Conservation (phyloP, 805 yeast species). For the Naumovozyma dairenensis region DNA sequence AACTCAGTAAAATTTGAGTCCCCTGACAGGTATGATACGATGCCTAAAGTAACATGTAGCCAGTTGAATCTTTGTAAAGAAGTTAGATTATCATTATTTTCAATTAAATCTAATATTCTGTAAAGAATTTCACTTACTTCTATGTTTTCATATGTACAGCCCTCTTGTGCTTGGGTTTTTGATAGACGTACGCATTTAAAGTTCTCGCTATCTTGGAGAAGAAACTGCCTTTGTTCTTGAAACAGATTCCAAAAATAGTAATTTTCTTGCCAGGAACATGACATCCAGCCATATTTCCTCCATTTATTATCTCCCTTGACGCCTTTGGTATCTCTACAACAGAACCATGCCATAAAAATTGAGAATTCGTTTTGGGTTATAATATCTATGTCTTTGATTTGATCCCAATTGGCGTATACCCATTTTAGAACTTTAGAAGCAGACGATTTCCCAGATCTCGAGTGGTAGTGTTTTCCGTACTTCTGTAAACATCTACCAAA, state of each 20-base stretch:
- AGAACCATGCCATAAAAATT: conserved; percentile 37
- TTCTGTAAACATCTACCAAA: conserved; percentile 44
- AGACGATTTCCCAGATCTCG: conserved; percentile 23
- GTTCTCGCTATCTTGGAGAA: conserved; percentile 3
- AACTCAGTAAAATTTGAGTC: conserved; percentile 9
- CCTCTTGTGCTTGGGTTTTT: not conserved
- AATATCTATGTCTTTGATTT: conserved; percentile 9
- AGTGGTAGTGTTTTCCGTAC: conserved; percentile 29
- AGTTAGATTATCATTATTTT: conserved; percentile 1
- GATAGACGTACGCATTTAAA: not conserved
- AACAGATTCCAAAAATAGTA: conserved; percentile 7
- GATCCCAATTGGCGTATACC: conserved; percentile 40
- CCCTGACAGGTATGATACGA: conserved; percentile 8
- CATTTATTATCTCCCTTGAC: not conserved
- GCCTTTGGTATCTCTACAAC: conserved; percentile 14
- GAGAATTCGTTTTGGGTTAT: conserved; percentile 19
- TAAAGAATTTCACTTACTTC: conserved; percentile 6
- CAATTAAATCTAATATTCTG: conserved; percentile 8
- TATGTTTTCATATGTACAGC: conserved; percentile 1
- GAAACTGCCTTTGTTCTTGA: conserved; percentile 10
- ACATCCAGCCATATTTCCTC: not conserved
- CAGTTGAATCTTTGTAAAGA: conserved; percentile 6
- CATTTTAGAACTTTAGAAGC: conserved; percentile 37
- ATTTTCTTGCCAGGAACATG: conserved; percentile 3
- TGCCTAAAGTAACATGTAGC: conserved; percentile 11